phyloP scores from a whole-genome alignment of 2,329 filamentous ascomycete species.

The Magnaporthiopsis rhizophila region DNA sequence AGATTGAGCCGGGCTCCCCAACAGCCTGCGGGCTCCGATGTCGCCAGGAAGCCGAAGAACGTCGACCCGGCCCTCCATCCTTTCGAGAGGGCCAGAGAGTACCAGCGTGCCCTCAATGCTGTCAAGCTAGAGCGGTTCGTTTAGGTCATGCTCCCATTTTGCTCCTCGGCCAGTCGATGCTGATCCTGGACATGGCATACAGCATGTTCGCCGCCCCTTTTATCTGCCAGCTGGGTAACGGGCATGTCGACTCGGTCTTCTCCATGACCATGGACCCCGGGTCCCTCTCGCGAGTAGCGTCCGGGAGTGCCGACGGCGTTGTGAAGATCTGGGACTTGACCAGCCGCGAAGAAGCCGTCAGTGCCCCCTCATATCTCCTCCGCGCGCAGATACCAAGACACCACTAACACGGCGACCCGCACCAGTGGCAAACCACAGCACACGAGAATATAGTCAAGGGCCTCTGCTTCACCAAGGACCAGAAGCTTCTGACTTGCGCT shows the following conservation, averaged over 20 bases:
- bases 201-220: slow-evolving; percentile 58
- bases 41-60: slow-evolving; percentile 8
- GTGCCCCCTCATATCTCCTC: background rate
- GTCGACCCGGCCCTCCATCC: slow-evolving; percentile 74
- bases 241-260: slow-evolving; percentile 89
- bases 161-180: background rate
- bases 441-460: slow-evolving; percentile 94
- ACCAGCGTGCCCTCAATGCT: slow-evolving; percentile 62
- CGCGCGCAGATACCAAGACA: slow-evolving; percentile 28
- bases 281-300: slow-evolving; percentile 66
- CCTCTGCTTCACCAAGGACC: slow-evolving; percentile 79
- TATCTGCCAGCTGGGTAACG: slow-evolving; percentile 75
- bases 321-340: slow-evolving; percentile 66
- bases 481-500: slow-evolving; percentile 78
- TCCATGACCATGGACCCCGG: slow-evolving; percentile 72
- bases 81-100: slow-evolving; percentile 85
- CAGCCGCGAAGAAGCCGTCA: slow-evolving; percentile 48
- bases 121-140: slow-evolving; percentile 85
- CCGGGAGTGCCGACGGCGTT: slow-evolving; percentile 83
- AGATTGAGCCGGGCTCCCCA: slow-evolving; percentile 6
- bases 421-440: slow-evolving; percentile 52
- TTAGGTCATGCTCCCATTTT: background rate
- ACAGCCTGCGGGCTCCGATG: slow-evolving; percentile 8
- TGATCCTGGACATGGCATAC: slow-evolving; percentile 28
- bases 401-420: background rate